Evolutionary conservation across 2,329 filamentous ascomycete species (phyloP).

Genomic region (Cadophora malorum): DNA sequence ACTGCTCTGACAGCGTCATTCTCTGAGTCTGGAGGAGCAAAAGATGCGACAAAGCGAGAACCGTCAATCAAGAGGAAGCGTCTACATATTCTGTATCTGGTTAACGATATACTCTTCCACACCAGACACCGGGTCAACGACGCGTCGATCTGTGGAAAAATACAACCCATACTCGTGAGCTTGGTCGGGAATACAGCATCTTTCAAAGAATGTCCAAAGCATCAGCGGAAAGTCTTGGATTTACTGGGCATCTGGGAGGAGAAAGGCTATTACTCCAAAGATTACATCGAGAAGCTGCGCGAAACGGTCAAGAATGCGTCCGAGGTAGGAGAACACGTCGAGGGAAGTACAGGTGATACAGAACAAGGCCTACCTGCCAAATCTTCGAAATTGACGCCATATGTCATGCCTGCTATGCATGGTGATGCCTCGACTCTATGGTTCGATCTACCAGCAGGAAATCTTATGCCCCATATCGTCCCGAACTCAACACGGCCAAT

Average conservation of each 20-base stretch:
- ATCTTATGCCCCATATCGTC: conserved; percentile 79
- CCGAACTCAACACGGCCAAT: conserved; percentile 79
- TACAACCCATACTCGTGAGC: conserved; percentile 66
- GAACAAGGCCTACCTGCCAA: conserved; percentile 53
- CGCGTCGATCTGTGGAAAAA: conserved; percentile 58
- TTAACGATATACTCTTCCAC: conserved; percentile 81
- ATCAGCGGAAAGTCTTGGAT: conserved; percentile 66
- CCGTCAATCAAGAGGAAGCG: conserved; percentile 71
- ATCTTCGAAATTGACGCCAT: conserved; percentile 67
- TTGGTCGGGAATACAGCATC: conserved; percentile 65
- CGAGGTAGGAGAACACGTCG: conserved; percentile 40
- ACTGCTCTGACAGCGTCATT: conserved; percentile 70
- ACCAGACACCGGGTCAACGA: conserved; percentile 58
- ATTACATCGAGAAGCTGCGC: conserved; percentile 63
- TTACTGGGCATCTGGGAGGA: conserved; percentile 76
- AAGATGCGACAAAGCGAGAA: conserved; percentile 46
- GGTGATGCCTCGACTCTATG: conserved; percentile 76
- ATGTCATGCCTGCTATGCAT: conserved; percentile 76
- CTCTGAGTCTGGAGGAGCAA: conserved; percentile 40
- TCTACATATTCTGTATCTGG: conserved; percentile 77
- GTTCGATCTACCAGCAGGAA: conserved; percentile 83
- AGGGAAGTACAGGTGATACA: conserved; percentile 31
- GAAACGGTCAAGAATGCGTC: conserved; percentile 58
- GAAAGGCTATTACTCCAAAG: conserved; percentile 63
- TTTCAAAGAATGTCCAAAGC: conserved; percentile 67